phyloP scores from a whole-genome alignment of 2,329 filamentous ascomycete species.

The Colletotrichum cuscutae region DNA sequence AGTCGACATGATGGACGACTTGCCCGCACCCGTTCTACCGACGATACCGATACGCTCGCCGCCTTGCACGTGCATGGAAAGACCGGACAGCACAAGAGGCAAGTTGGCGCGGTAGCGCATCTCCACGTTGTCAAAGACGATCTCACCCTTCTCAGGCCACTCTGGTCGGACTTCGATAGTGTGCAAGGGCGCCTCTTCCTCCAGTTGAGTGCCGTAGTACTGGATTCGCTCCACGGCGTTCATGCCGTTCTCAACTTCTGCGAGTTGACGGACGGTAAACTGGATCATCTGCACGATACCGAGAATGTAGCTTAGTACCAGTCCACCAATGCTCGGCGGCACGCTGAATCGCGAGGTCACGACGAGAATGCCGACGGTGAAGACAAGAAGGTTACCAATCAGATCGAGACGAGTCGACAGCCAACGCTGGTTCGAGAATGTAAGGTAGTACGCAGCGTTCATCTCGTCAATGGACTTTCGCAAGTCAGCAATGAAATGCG shows the following conservation, averaged over 20 bases:
- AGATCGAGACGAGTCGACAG: slow-evolving; percentile 85
- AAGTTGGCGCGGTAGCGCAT: slow-evolving; percentile 82
- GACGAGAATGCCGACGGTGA: slow-evolving; percentile 88
- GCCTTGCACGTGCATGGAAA: slow-evolving; percentile 77
- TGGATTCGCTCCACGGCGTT: slow-evolving; percentile 92
- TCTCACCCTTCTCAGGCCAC: slow-evolving; percentile 91
- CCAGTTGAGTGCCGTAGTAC: slow-evolving; percentile 87
- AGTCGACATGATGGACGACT: slow-evolving; percentile 85
- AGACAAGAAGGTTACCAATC: slow-evolving; percentile 86
- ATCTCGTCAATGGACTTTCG: slow-evolving; percentile 85
- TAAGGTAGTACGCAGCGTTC: slow-evolving; percentile 94
- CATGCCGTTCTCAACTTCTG: slow-evolving; percentile 98
- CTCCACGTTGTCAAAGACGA: slow-evolving; percentile 77
- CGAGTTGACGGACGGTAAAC: slow-evolving; percentile 92
- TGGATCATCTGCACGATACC: slow-evolving; percentile 95
- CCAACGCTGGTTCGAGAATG: slow-evolving; percentile 96
- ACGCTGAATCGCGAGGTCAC: slow-evolving; percentile 91
- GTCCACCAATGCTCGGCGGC: slow-evolving; percentile 82
- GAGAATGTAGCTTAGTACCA: slow-evolving; percentile 93
- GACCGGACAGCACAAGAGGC: slow-evolving; percentile 76
- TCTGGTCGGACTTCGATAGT: slow-evolving; percentile 75
- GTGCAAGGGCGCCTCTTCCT: slow-evolving; percentile 88
- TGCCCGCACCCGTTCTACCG: slow-evolving; percentile 84
- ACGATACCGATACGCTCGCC: slow-evolving; percentile 86
- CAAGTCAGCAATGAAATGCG: slow-evolving; percentile 78